Evolutionary conservation across 352 stramenopile species (phyloP), one percentile per base, ranked within the genome.

Genomic region (Plasmopara viticola): DNA sequence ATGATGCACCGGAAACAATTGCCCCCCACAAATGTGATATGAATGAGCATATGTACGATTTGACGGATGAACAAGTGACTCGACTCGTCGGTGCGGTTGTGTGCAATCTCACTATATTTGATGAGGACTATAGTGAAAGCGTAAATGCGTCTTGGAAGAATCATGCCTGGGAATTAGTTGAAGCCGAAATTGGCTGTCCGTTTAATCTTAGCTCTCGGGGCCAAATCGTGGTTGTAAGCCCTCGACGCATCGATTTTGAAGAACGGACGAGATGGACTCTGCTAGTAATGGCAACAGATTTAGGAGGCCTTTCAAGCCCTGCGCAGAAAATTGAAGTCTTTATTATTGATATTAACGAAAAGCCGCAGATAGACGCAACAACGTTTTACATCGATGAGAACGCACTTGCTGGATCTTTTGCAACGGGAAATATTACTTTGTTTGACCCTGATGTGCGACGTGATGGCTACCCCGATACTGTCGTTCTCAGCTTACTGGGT

Each of bases 381-480:
- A 58, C 56, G 4, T 58, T 68, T 42, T 62, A 44, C 29, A 56
- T 68, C 30, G 56, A 64, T 13, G 60, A 68, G 13, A 68, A 68
- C 28, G 41, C 56, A 37, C 28, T 25, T 0, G 6, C 44, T 2
- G 48, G 51, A 17, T 53, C 47, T 7, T 6, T 33, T 10, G 30
- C 44, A 30, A 44, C 6, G 4, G 60, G 60, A n/a, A 61, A 47
- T 29, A 10, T 68, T 13, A 50, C 25, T 13, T 14, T 64, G 9
- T 64, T 53, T 39, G 60, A 68, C 20, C 60, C 60, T 1, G 60
- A 68, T 20, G 51, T 57, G 17, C 15, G 13, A 12, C 28, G 3
- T 8, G 38, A 62, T 53, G 60, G 56, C 0, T 18, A 44, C 2
- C 38, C 12, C 9, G 60, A 68, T 18, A 30, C 35, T 39, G 17